Conservation (phyloP, 1,284 basidiomycete species). For the Melanopsichium pennsylvanicum region DNA sequence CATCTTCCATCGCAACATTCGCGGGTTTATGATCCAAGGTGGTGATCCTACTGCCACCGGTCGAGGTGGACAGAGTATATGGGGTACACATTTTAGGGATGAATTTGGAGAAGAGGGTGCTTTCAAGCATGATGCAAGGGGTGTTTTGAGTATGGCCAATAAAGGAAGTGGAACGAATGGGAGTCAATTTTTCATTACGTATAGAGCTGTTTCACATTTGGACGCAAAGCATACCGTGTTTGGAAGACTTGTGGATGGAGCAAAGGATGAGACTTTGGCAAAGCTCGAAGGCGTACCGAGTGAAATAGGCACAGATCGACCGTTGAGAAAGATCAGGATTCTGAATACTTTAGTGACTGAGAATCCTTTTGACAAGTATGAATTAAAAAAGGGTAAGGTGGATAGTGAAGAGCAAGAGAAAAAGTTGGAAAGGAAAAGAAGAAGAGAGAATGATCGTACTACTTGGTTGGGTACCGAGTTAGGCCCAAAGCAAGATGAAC, state of each 20-base stretch:
- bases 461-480: constrained; percentile 58
- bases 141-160: constrained; percentile 64
- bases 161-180: constrained; percentile 59
- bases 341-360: constrained; percentile 47
- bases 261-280: constrained; percentile 77
- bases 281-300: constrained; percentile 81
- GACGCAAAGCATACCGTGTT: constrained; percentile 90
- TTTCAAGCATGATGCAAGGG: constrained; percentile 51
- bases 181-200: constrained; percentile 61
- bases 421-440: constrained; percentile 54
- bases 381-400: constrained; percentile 24
- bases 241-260: constrained; percentile 88
- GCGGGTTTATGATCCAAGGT: constrained; percentile 97
- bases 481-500: too few relatives aligned
- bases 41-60: constrained; percentile 97
- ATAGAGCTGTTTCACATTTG: constrained; percentile 73
- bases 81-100: constrained; percentile 94
- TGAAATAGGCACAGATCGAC: constrained; percentile 84
- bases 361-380: constrained; percentile 59
- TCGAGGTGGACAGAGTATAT: constrained; percentile 88
- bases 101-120: constrained; percentile 73
- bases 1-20: constrained; percentile 88
- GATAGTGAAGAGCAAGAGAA: constrained; percentile 49
- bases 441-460: constrained; percentile 57
- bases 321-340: constrained; percentile 78